Evolutionary conservation across 768 basidiomycete species (phyloP), one percentile per base, ranked within the genome.

Genomic region (Tulasnella sp.): DNA sequence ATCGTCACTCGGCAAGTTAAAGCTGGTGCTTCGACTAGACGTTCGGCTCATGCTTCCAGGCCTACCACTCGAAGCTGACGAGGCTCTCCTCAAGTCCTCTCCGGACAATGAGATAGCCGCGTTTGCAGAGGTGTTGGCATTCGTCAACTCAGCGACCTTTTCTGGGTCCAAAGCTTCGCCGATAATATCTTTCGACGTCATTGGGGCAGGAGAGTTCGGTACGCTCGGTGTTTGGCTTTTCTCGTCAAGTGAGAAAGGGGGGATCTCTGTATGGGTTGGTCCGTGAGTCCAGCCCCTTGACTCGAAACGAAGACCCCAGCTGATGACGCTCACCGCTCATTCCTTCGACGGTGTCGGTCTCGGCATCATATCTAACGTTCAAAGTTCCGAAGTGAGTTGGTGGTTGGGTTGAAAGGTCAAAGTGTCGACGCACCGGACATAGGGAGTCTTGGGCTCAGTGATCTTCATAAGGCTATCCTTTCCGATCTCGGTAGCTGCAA

Each of bases 381-480:
- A n/a, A 64, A 12, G 32, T 32, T 35, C n/a, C 32, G 19, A 63
- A n/a, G 29, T 67, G 22, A 77, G 64, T 69, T 79, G 66, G 77
- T 79, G 67, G 74, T 74, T 0, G 76, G 34, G 79, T 79, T 69
- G 78, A 79, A 32, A 5, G 26, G 22, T n/a, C 29, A 34, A 63
- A 63, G 59, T 22, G 70, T 52, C 16, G 19, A 52, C 39, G 65
- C 29, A 72, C 70, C 93, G 84, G 69, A 98, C 95, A 80, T 91
- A 98, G 1, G 95, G 95, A 11, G 95, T 98, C 86, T 98, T 98
- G 69, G 95, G 95, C 78, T 98, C 95, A 2, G 92, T 94, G 78
- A 98, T 98, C 87, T 97, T 98, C 95, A 97, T 98, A 78, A 94
- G 83, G 75, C 92, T 95, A 77, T 96, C 94, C 80, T 96, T 96